Percentiles rank a stretch among this genome's conserved stretches.
Evolutionary conservation across 1,284 basidiomycete genomes (phyloP).

Genomic region (Boletus subluridellus): DNA sequence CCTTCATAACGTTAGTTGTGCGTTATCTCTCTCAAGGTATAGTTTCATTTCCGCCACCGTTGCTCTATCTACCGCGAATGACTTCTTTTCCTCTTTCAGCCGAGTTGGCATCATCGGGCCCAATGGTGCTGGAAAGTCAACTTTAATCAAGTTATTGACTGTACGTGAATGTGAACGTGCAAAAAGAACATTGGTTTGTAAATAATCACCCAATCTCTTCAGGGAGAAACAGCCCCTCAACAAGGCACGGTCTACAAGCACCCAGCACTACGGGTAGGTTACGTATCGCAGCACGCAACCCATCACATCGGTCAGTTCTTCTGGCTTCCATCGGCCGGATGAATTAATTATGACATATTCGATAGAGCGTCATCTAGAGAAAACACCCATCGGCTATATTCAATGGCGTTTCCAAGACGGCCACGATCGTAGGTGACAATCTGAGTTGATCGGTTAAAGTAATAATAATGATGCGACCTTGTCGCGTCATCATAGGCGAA

Average conservation of each 20-base stretch:
- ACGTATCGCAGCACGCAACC: constrained; percentile 97
- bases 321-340: constrained; percentile 12
- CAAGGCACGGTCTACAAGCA: constrained; percentile 95
- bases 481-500: constrained; percentile 53
- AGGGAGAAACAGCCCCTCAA: constrained; percentile 94
- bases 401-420: constrained; percentile 99
- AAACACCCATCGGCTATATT: constrained; percentile 94
- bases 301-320: constrained; percentile 75
- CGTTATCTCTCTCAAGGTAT: constrained; percentile 85
- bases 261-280: constrained; percentile 92
- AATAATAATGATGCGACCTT: constrained; percentile 14
- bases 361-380: constrained; percentile 86
- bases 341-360: constrained; percentile 20
- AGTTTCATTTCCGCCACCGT: constrained; percentile 31
- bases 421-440: constrained; percentile 75
- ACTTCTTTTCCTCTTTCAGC: constrained; percentile 40
- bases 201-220: constrained; percentile 12
- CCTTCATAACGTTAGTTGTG: constrained; percentile 86
- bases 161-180: constrained; percentile 39
- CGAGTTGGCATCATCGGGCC: constrained; percentile 90
- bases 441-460: constrained; percentile 7
- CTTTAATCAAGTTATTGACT: constrained; percentile 95
- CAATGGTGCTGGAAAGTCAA: constrained; percentile 93
- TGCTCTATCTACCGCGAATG: constrained; percentile 14
- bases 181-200: constrained; percentile 5